A percentile compares a stretch with the other conserved stretches of the same genome.
Conservation (phyloP, 257 asterid species). For the Scutellaria minor region DNA sequence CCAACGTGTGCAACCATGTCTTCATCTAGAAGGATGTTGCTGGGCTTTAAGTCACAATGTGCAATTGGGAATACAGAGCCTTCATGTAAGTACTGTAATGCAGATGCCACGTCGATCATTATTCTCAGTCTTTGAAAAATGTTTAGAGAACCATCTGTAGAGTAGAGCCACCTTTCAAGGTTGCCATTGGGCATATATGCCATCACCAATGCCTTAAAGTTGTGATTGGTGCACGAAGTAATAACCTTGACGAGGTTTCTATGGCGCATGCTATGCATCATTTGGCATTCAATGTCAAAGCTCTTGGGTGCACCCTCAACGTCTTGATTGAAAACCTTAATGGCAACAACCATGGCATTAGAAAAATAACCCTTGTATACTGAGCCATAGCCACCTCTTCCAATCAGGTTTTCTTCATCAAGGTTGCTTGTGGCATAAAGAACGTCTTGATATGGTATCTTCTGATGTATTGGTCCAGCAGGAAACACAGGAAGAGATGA, state of each 20-base stretch:
- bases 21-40: conserved; percentile 20
- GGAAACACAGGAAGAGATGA: not conserved
- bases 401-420: not conserved
- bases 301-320: not conserved
- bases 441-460: not conserved
- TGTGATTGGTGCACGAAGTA: conserved; percentile 1
- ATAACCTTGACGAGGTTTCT: conserved; percentile 2
- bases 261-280: not conserved
- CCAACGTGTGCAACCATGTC: conserved; percentile 13
- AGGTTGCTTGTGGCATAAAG: not conserved
- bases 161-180: conserved; percentile 13
- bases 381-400: conserved; percentile 4
- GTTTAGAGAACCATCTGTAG: not conserved
- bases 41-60: conserved; percentile 13
- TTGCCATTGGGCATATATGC: conserved; percentile 8
- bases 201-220: conserved; percentile 20
- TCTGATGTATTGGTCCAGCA: not conserved
- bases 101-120: conserved; percentile 2
- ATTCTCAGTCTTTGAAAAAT: not conserved
- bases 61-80: not conserved
- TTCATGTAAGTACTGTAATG: not conserved
- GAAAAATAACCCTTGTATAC: not conserved
- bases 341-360: not conserved
- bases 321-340: conserved; percentile 3
- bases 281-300: conserved; percentile 10